Percentiles rank a stretch among this genome's conserved stretches.
phyloP scores from a whole-genome alignment of 306 rosid genomes.

The Cyclanthera cordifolia region DNA sequence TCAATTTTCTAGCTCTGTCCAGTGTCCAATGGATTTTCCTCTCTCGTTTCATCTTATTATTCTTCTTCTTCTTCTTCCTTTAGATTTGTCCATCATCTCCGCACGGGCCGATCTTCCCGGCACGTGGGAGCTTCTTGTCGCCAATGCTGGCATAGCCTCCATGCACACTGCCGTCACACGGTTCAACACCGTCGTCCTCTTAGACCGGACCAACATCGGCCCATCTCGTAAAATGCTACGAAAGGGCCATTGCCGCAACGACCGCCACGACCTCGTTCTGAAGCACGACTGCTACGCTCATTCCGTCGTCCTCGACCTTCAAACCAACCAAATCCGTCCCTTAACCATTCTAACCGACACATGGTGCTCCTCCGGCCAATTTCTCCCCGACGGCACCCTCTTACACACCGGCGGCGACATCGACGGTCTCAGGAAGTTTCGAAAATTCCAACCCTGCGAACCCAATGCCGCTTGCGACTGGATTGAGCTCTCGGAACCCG shows the following conservation, averaged over 20 bases:
- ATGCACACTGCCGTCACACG: constrained; percentile 93
- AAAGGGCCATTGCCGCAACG: constrained; percentile 43
- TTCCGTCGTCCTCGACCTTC: constrained; percentile 47
- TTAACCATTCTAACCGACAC: constrained; percentile 70
- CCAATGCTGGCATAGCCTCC: constrained; percentile 73
- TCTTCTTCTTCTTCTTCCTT: background rate
- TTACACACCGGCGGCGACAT: constrained; percentile 71
- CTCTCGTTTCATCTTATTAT: background rate
- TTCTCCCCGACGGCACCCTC: constrained; percentile 66
- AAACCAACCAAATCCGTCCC: constrained; percentile 50
- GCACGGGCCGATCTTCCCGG: constrained; percentile 67
- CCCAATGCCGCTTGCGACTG: constrained; percentile 39
- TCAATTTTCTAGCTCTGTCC: background rate
- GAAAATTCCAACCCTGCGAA: constrained; percentile 55
- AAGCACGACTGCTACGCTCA: constrained; percentile 80
- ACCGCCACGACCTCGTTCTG: constrained; percentile 29
- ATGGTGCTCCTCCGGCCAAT: constrained; percentile 92
- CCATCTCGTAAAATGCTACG: constrained; percentile 53
- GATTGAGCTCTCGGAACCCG: constrained; percentile 53
- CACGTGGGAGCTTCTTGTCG: constrained; percentile 58
- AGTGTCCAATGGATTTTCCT: constrained; percentile 17
- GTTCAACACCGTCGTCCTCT: constrained; percentile 68
- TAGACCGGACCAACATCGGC: constrained; percentile 77
- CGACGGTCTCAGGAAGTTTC: constrained; percentile 58
- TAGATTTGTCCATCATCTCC: background rate